Base-by-base conservation (phyloP, 1,284 basidiomycete species). In the Tilletia indica region DNA sequence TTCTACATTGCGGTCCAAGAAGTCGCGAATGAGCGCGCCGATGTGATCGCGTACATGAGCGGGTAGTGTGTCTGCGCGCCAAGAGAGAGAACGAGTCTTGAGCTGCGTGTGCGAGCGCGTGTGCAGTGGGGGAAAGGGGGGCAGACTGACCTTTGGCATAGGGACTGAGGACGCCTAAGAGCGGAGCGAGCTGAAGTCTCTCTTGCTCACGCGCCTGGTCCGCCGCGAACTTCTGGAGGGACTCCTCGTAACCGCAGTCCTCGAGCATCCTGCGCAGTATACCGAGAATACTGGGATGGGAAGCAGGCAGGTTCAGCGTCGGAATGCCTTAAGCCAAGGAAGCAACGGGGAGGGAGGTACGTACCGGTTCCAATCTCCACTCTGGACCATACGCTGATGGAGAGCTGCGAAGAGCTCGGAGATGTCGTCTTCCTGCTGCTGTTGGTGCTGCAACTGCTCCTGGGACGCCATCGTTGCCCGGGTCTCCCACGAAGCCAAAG, bases 1-100 rank as follows among this genome's bases (percentile, higher is more conserved):
- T 63, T 78, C 77, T 64, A 78, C 72, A 34, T 78, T 78, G 0
- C 77, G 61, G 72, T 78, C 77, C 11, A 78, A 48, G 51, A 78
- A 78, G 63, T 78, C 75, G 0, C 74, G 67, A 49, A 78, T 61
- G 72, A 76, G 76, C 1, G 73, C 72, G n/a, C 75, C 25, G 42
- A 78, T 67, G 51, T 76, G 74, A 4, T 64, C 48, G 49, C 72
- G 75, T 56, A 78, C 75, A 54, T 78, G 77, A 12, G 73, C 34
- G 3, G 77, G 77, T 3, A 78, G 39, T 14, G 73, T 78, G 34
- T 76, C 77, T 76, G 47, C 11, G 19, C 25, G n/a, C n/a, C 47
- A 12, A 36, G 19, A 14, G 6, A 51, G 5, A 54, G 51, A 9
- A 39, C 4, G 56, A 16, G 16, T 61, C 19, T 38, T 61, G 4